Evolutionary conservation across 169 alveolate species (phyloP), one percentile per base, ranked within the genome.

Genomic region (Plasmodium relictum): DNA sequence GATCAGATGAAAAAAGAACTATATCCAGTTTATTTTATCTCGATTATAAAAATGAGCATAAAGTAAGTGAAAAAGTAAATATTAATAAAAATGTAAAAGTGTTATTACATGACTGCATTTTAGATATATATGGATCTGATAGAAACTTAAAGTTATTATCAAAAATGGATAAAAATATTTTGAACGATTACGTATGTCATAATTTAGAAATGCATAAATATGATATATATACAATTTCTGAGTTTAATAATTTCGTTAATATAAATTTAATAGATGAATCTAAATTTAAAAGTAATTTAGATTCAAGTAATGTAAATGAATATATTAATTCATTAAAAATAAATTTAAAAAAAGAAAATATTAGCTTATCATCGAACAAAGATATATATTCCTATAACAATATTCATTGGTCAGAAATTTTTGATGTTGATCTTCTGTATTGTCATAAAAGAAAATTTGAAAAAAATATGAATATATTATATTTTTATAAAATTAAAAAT

Each of bases 61-160:
- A 59, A 14, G 39, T n/a, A 66, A 62, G 66, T 39, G 72, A 66
- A 68, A 31, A 83, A 52, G 83, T 83, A 6, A 39, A 54, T 20
- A 45, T 83, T 2, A 42, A 68, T 0, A 59, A 68, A 18, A 41
- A 62, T 54, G 73, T 42, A 0, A 83, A 83, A n/a, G 68, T 83
- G 18, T 14, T 83, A 10, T 59, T 83, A 41, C 80, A 83, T 61
- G 91, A 83, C 10, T 83, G 54, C 6, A 83, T 83, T 68, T 83
- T 83, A 56, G 85, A 83, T 45, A 59, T 68, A 14, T 83, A 83
- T 54, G 91, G 91, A 24, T 83, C 91, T 0, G 69, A 83, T n/a
- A 83, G 73, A 66, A 83, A 83, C 58, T 45, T 83, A 71, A 83
- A 83, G 61, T 20, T 83, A 20, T 50, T 83, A 6, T 41, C 91